Percentiles rank a stretch among this genome's conserved stretches.
These are phyloP conservation scores for Neoboletus magnificus DNA, from an alignment of 768 basidiomycete genomes.

Conservation along the genomic window DNA sequence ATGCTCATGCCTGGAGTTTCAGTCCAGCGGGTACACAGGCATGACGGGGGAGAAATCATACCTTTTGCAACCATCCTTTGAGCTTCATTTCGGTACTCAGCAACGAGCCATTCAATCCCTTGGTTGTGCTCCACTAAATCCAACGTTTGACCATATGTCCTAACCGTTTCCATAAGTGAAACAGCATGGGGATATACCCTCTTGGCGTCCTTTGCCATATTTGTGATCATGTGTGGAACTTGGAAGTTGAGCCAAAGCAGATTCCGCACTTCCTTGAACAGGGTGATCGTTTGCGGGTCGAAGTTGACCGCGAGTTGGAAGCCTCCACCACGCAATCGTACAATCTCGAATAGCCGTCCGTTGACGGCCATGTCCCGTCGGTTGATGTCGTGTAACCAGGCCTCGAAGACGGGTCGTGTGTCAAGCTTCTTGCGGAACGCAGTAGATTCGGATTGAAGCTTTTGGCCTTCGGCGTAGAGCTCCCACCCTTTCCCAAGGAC, in stretches of 20 bases:
- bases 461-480: conserved; percentile 98
- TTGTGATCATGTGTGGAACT: conserved; percentile 91
- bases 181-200: conserved; percentile 98
- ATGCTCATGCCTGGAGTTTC: conserved; percentile 79
- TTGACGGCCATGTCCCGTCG: conserved; percentile 88
- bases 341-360: conserved; percentile 91
- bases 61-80: conserved; percentile 93
- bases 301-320: conserved; percentile 95
- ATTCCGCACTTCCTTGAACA: conserved; percentile 98
- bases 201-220: conserved; percentile 98
- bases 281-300: conserved; percentile 95
- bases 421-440: conserved; percentile 97
- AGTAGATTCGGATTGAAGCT: conserved; percentile 85
- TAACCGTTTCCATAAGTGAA: conserved; percentile 97
- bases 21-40: neutral
- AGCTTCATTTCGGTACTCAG: conserved; percentile 89
- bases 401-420: conserved; percentile 89
- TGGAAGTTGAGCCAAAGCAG: conserved; percentile 94
- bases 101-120: conserved; percentile 91
- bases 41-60: conserved; percentile 32
- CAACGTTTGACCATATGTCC: conserved; percentile 94
- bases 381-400: conserved; percentile 95
- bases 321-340: conserved; percentile 65
- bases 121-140: conserved; percentile 88
- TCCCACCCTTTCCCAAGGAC: conserved; percentile 99